Evolutionary conservation across 441 rosid species (phyloP).

Genomic region (Gossypium schwendimanii): DNA sequence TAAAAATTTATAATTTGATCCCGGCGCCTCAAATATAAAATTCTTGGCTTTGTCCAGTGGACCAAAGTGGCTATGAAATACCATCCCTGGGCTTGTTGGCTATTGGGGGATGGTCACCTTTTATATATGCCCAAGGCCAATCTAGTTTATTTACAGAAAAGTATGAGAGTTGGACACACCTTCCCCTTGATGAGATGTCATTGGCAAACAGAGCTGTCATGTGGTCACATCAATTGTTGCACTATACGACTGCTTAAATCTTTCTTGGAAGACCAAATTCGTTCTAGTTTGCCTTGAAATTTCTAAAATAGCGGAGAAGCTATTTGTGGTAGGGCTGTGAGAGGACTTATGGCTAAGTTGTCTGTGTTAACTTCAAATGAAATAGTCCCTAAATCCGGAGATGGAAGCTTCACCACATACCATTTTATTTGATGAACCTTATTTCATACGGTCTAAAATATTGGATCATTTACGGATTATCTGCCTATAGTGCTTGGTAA

Average conservation of each 20-base stretch:
- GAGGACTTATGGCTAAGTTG: neutral
- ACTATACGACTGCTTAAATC: neutral
- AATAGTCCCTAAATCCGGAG: neutral
- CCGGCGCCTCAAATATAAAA: too few species aligned
- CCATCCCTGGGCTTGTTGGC: neutral
- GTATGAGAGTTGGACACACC: neutral
- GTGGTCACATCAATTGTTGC: neutral
- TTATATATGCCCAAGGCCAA: neutral
- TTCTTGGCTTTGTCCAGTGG: too few species aligned
- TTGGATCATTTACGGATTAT: neutral
- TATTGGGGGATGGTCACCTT: neutral
- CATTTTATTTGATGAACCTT: neutral
- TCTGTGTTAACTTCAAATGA: neutral
- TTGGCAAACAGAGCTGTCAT: neutral
- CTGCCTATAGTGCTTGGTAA: neutral
- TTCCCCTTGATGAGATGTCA: neutral
- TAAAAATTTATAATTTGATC: too few species aligned
- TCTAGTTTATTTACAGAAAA: neutral
- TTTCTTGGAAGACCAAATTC: neutral
- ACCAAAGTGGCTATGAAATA: neutral
- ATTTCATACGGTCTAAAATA: neutral
- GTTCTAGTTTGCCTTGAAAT: neutral
- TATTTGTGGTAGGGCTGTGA: conserved; percentile 1
- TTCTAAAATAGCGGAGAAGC: neutral
- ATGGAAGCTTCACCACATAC: neutral